These are phyloP conservation scores for Verticillium nubilum DNA, from an alignment of 2,329 filamentous ascomycete species.

Conservation along the genomic window DNA sequence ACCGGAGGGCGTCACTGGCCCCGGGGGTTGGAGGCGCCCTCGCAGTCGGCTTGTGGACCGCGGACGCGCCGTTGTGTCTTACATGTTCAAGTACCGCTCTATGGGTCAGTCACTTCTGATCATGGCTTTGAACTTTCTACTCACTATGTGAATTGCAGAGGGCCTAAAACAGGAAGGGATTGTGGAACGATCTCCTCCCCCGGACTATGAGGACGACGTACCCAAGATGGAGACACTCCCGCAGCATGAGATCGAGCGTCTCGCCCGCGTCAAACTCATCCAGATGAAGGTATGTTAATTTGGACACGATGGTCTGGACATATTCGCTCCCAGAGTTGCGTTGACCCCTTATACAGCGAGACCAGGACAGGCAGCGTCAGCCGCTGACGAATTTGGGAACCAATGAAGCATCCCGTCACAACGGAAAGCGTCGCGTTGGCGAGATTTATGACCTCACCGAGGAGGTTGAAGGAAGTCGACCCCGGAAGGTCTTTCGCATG, in stretches of 20 bases:
- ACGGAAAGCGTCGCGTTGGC: slow-evolving; percentile 20
- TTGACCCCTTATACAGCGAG: neutral
- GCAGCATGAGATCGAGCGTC: slow-evolving; percentile 16
- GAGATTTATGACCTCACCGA: slow-evolving; percentile 20
- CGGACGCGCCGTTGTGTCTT: slow-evolving; percentile 17
- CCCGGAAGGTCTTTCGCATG: neutral
- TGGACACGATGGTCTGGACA: neutral
- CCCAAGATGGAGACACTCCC: slow-evolving; percentile 14
- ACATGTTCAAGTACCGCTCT: slow-evolving; percentile 26
- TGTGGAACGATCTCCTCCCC: slow-evolving; percentile 18
- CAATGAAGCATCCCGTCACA: slow-evolving; percentile 1
- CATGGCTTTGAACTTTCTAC: neutral
- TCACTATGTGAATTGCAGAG: slow-evolving; percentile 12
- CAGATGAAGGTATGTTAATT: slow-evolving; percentile 16
- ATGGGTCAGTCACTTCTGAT: slow-evolving; percentile 13
- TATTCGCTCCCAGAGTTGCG: neutral
- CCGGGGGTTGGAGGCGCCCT: neutral
- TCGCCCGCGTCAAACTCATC: slow-evolving; percentile 22
- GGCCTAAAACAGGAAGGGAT: slow-evolving; percentile 24
- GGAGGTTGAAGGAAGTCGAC: slow-evolving; percentile 4
- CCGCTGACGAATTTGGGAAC: neutral
- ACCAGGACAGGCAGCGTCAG: slow-evolving; percentile 8
- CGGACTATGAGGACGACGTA: slow-evolving; percentile 10
- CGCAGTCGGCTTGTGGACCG: slow-evolving; percentile 6
- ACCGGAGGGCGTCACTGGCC: neutral